Percentiles rank a stretch among this genome's conserved stretches.
These are phyloP conservation scores for Musa beccarii DNA, from an alignment of 176 grass and related monocot species.

Conservation along the genomic window DNA sequence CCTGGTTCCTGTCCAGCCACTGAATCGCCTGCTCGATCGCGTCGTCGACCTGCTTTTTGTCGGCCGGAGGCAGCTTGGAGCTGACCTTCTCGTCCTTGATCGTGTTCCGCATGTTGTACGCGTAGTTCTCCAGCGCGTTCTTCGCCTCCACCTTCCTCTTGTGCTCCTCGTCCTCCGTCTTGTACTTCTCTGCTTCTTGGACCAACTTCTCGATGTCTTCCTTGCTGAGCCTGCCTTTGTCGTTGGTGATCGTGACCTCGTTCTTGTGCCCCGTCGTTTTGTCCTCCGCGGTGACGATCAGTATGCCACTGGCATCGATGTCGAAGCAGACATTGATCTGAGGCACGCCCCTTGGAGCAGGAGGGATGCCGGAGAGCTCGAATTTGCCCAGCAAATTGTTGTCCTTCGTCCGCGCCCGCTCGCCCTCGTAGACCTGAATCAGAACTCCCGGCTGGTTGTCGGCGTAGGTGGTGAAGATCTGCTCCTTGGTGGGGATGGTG, in stretches of 20 bases:
- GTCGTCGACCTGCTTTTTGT: slow-evolving; percentile 71
- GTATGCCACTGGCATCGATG: slow-evolving; percentile 5
- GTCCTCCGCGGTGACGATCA: slow-evolving; percentile 5
- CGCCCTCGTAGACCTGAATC: slow-evolving; percentile 5
- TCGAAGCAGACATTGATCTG: slow-evolving; percentile 17
- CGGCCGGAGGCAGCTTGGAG: neutral
- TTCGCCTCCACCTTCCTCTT: slow-evolving; percentile 15
- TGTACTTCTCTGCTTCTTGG: slow-evolving; percentile 11
- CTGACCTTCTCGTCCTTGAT: neutral
- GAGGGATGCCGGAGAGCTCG: slow-evolving; percentile 3
- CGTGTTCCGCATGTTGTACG: slow-evolving; percentile 7
- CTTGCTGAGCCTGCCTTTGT: slow-evolving; percentile 13
- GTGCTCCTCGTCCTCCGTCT: slow-evolving; percentile 5
- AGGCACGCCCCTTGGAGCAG: neutral
- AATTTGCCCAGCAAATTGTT: slow-evolving; percentile 15
- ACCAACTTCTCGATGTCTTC: slow-evolving; percentile 12
- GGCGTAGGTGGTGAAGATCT: slow-evolving; percentile 2
- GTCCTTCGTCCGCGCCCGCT: neutral
- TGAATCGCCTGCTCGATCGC: slow-evolving; percentile 46
- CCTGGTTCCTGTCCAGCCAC: slow-evolving; percentile 54
- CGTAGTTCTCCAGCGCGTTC: slow-evolving; percentile 9
- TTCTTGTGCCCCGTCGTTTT: neutral
- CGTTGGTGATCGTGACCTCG: slow-evolving; percentile 9
- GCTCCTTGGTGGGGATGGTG: neutral
- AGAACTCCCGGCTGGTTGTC: slow-evolving; percentile 8